Percentiles rank a stretch among this genome's conserved stretches.
phyloP scores from a whole-genome alignment of 2,329 filamentous ascomycete genomes.

The Pseudogymnoascus sp. region DNA sequence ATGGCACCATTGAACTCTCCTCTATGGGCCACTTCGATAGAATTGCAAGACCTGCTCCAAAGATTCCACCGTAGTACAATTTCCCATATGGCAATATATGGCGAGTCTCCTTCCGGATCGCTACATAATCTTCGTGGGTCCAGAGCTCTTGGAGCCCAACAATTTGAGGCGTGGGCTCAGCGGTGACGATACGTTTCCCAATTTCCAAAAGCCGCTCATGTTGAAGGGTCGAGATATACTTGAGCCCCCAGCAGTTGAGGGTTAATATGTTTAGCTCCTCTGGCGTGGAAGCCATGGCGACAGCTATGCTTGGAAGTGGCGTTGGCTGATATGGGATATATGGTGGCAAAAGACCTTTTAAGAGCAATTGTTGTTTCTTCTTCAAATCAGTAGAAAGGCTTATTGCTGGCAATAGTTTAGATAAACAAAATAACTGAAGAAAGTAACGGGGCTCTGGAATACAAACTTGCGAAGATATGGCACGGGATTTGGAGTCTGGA shows the following conservation, averaged over 20 bases:
- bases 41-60: constrained; percentile 84
- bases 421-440: not conserved
- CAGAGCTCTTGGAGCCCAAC: constrained; percentile 95
- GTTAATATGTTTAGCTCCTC: constrained; percentile 71
- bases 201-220: constrained; percentile 76
- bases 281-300: constrained; percentile 34
- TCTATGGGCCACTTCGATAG: constrained; percentile 88
- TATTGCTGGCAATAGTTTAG: not conserved
- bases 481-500: not conserved
- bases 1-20: constrained; percentile 78
- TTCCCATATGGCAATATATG: constrained; percentile 81
- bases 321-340: not conserved
- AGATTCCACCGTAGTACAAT: constrained; percentile 85
- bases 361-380: not conserved
- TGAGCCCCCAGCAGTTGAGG: constrained; percentile 96
- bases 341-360: not conserved
- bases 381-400: not conserved
- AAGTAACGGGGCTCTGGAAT: not conserved
- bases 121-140: constrained; percentile 76
- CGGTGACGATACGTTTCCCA: constrained; percentile 66
- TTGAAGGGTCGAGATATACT: constrained; percentile 74
- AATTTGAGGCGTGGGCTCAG: constrained; percentile 67
- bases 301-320: not conserved
- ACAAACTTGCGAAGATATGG: not conserved
- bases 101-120: constrained; percentile 67